Evolutionary conservation across 1,284 basidiomycete genomes (phyloP).

Genomic region (Malassezia nana): DNA sequence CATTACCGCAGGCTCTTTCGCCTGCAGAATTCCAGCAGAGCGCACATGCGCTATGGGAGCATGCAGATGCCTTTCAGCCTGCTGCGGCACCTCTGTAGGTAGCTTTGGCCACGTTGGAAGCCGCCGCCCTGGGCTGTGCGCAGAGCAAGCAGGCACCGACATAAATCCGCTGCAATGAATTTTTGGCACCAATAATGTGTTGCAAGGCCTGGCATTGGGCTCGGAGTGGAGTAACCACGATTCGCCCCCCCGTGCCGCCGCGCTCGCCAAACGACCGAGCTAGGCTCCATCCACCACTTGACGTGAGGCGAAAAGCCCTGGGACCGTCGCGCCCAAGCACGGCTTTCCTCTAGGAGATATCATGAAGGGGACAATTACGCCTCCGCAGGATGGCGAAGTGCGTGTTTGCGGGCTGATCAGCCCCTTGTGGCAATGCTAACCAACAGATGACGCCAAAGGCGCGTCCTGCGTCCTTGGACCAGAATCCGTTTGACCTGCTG

Average conservation of each 20-base stretch:
- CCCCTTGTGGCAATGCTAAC: not conserved
- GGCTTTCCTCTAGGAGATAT: not conserved
- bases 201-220: not conserved
- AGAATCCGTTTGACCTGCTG: constrained; percentile 16
- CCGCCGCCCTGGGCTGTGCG: not conserved
- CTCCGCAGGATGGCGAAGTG: constrained; percentile 3
- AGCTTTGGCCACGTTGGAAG: not conserved
- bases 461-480: constrained; percentile 1
- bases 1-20: constrained; percentile 19
- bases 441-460: constrained; percentile 14
- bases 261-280: not conserved
- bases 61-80: constrained; percentile 49
- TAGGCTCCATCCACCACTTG: not conserved
- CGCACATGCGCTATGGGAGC: constrained; percentile 41
- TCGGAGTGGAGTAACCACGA: not conserved
- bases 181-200: not conserved
- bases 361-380: not conserved
- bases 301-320: not conserved
- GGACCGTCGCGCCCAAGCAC: not conserved
- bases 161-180: not conserved
- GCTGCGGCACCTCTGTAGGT: not conserved
- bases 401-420: not conserved
- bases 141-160: not conserved
- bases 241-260: not conserved
- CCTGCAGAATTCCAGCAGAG: constrained; percentile 34